Percentiles rank a stretch among this genome's conserved stretches.
phyloP scores from a whole-genome alignment of 768 basidiomycete genomes.

The Boletus bicolor region DNA sequence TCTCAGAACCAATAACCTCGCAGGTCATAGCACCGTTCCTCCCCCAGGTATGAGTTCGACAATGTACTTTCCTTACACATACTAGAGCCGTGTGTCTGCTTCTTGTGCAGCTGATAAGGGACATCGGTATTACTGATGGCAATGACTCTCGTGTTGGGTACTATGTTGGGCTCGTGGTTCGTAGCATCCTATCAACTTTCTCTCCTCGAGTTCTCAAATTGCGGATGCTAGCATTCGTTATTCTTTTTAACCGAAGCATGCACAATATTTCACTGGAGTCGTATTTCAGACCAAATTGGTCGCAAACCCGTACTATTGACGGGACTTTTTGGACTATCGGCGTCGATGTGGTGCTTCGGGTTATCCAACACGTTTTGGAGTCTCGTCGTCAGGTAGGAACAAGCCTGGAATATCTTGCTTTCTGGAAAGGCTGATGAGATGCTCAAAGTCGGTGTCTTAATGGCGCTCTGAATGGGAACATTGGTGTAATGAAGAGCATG shows the following conservation, averaged over 20 bases:
- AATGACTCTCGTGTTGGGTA: conserved; percentile 45
- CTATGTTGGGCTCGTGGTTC: conserved; percentile 47
- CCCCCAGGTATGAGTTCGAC: conserved; percentile 44
- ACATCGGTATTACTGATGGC: conserved; percentile 39
- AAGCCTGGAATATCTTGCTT: neutral
- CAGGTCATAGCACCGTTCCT: conserved; percentile 75
- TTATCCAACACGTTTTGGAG: conserved; percentile 46
- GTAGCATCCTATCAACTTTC: conserved; percentile 8
- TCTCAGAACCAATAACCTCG: conserved; percentile 71
- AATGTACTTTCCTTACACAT: neutral
- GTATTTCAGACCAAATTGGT: conserved; percentile 48
- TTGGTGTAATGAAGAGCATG: conserved; percentile 48
- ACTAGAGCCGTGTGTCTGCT: neutral
- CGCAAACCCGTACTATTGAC: conserved; percentile 46
- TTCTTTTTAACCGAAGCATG: conserved; percentile 50
- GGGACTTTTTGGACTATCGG: conserved; percentile 43
- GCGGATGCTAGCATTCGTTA: conserved; percentile 38
- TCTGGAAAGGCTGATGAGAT: neutral
- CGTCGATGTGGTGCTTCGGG: conserved; percentile 49
- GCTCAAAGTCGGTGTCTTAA: conserved; percentile 40
- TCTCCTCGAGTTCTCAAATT: neutral
- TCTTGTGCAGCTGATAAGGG: conserved; percentile 24
- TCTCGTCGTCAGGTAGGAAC: conserved; percentile 37
- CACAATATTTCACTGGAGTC: conserved; percentile 48
- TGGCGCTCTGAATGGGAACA: conserved; percentile 55